These are phyloP conservation scores for Byssothecium circinans DNA, from an alignment of 2,329 filamentous ascomycete species.

Conservation along the genomic window DNA sequence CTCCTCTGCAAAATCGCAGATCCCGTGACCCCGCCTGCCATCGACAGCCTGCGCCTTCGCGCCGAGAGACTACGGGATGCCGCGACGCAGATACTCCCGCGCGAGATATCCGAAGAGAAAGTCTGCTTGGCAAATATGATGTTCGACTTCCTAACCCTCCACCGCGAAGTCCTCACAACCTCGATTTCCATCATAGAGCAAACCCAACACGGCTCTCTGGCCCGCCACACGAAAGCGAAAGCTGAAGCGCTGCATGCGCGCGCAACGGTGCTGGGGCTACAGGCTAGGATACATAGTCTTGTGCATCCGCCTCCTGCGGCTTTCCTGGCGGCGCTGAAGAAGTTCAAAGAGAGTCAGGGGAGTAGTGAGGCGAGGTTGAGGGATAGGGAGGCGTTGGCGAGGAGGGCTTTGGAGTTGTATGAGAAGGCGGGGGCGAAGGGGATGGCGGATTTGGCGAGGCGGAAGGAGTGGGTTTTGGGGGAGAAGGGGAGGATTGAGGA, in stretches of 20 bases:
- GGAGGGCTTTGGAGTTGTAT: constrained; percentile 42
- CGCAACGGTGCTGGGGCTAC: constrained; percentile 46
- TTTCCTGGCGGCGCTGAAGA: constrained; percentile 34
- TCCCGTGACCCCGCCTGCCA: constrained; percentile 17
- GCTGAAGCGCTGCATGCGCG: constrained; percentile 48
- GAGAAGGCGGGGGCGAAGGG: constrained; percentile 36
- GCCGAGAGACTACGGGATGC: constrained; percentile 13
- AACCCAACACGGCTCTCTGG: constrained; percentile 49
- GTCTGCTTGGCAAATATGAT: constrained; percentile 39
- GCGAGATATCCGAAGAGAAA: constrained; percentile 30
- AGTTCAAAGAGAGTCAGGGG: constrained; percentile 34
- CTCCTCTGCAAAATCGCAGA: constrained; percentile 39
- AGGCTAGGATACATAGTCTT: constrained; percentile 39
- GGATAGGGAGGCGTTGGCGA: constrained; percentile 36
- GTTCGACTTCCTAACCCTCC: constrained; percentile 37
- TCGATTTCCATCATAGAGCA: constrained; percentile 51
- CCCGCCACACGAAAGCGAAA: constrained; percentile 45
- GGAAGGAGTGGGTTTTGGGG: constrained; percentile 41
- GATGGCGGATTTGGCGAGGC: constrained; percentile 43
- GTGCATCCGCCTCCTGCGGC: constrained; percentile 29
- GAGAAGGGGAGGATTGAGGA: constrained; percentile 39
- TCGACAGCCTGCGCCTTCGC: constrained; percentile 12
- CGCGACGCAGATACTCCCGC: constrained; percentile 21
- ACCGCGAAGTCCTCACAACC: constrained; percentile 43
- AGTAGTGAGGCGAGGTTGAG: constrained; percentile 30